A percentile compares a stretch with the other conserved stretches of the same genome.
Evolutionary conservation across 192 early-diverging fungal genomes (phyloP).

Genomic region (Jimgerdemannia lactiflua): DNA sequence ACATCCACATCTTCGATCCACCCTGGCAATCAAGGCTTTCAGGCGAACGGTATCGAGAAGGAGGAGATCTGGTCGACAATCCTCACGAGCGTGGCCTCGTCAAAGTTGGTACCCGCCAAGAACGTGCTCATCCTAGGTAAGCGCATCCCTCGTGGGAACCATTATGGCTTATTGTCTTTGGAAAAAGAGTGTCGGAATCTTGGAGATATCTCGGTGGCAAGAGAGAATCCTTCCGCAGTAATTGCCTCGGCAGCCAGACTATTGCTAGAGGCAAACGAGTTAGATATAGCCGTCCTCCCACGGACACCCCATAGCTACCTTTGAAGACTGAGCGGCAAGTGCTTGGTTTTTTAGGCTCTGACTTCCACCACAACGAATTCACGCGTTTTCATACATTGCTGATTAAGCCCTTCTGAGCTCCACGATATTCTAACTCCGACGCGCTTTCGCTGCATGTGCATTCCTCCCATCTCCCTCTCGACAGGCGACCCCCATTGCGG

Average conservation of each 20-base stretch:
- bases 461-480: background rate
- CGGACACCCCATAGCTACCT: too few species aligned
- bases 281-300: too few species aligned
- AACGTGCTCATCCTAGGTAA: constrained; percentile 81
- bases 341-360: too few species aligned
- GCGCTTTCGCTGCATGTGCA: background rate
- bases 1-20: background rate
- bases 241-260: too few species aligned
- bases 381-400: too few species aligned
- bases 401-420: too few species aligned
- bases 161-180: too few species aligned
- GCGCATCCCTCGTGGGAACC: background rate
- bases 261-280: too few species aligned
- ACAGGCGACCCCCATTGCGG: constrained; percentile 76
- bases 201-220: background rate
- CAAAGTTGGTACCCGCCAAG: constrained; percentile 72
- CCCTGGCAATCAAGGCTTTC: background rate
- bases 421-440: background rate
- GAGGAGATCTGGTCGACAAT: constrained; percentile 80
- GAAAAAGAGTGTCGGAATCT: too few species aligned
- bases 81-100: constrained; percentile 70
- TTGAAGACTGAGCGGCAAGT: too few species aligned
- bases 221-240: background rate
- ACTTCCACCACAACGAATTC: background rate
- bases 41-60: constrained; percentile 4